Conservation (phyloP, 306 rosid species). For the Boehmeria nivea region DNA sequence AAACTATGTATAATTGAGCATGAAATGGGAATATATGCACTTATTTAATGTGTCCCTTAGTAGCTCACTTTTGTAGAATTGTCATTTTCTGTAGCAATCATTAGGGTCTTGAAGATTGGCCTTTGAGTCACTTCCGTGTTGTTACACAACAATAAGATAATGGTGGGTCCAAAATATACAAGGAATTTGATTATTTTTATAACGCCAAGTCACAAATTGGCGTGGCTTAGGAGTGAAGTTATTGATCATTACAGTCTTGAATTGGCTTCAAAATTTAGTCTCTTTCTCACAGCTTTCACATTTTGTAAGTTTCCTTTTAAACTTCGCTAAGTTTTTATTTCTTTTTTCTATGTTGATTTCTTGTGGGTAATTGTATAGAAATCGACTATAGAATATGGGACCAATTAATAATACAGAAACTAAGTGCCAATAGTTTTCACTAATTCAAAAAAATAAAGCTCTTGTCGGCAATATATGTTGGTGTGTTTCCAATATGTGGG, state of each 20-base stretch:
- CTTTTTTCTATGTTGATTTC: slow-evolving; percentile 5
- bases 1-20: background rate
- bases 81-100: slow-evolving; percentile 7
- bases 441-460: background rate
- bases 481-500: background rate
- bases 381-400: background rate
- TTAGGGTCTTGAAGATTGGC: background rate
- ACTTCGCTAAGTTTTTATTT: too few species aligned
- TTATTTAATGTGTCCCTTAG: background rate
- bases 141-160: background rate
- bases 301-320: slow-evolving; percentile 5
- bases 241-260: slow-evolving; percentile 6
- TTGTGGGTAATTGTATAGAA: too few species aligned
- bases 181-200: background rate
- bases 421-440: slow-evolving; percentile 4
- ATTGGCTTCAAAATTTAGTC: background rate
- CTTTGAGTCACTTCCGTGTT: slow-evolving; percentile 7
- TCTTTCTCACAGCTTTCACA: slow-evolving; percentile 8
- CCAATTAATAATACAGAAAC: background rate
- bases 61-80: background rate
- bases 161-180: slow-evolving; percentile 3
- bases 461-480: slow-evolving; percentile 9
- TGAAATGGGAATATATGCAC: background rate
- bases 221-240: slow-evolving; percentile 30
- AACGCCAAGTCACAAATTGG: slow-evolving; percentile 3